Evolutionary conservation across 768 basidiomycete genomes (phyloP).

Genomic region (Boletus sensibilis): DNA sequence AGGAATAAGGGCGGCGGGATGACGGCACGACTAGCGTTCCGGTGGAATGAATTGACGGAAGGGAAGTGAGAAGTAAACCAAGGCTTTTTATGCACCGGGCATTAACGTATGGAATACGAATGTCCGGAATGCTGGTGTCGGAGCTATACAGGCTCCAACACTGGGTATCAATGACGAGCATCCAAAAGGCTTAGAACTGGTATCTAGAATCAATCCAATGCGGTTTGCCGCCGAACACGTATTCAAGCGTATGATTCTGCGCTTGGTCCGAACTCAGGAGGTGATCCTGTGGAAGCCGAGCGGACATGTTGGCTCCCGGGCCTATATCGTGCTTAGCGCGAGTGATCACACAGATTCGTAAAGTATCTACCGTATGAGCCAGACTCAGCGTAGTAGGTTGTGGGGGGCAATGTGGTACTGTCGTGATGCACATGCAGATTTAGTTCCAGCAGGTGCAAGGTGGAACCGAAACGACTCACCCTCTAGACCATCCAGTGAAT

Average conservation of each 20-base stretch:
- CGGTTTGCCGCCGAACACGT: slow-evolving; percentile 51
- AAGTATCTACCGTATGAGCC: slow-evolving; percentile 44
- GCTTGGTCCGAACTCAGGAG: slow-evolving; percentile 35
- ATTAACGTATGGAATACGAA: too few relatives aligned
- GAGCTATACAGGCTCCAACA: background rate
- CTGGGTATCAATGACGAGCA: background rate
- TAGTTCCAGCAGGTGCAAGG: background rate
- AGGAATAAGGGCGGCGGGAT: too few relatives aligned
- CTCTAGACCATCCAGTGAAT: slow-evolving; percentile 46
- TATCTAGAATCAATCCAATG: slow-evolving; percentile 58
- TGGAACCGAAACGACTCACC: slow-evolving; percentile 1
- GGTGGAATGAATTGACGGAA: background rate
- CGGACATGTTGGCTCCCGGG: slow-evolving; percentile 49
- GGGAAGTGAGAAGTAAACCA: background rate
- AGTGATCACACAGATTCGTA: background rate
- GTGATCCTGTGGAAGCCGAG: slow-evolving; percentile 47
- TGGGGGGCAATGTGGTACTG: slow-evolving; percentile 48
- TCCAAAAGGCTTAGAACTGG: slow-evolving; percentile 8
- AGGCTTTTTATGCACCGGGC: background rate
- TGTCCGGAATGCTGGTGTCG: background rate
- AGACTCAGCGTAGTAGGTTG: slow-evolving; percentile 60
- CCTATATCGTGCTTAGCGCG: slow-evolving; percentile 34
- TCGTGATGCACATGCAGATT: slow-evolving; percentile 26
- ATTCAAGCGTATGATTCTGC: slow-evolving; percentile 41
- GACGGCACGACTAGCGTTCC: background rate